A percentile compares a stretch with the other conserved stretches of the same genome.
Evolutionary conservation across 2,329 filamentous ascomycete species (phyloP).

Genomic region (Curvularia spicifera): DNA sequence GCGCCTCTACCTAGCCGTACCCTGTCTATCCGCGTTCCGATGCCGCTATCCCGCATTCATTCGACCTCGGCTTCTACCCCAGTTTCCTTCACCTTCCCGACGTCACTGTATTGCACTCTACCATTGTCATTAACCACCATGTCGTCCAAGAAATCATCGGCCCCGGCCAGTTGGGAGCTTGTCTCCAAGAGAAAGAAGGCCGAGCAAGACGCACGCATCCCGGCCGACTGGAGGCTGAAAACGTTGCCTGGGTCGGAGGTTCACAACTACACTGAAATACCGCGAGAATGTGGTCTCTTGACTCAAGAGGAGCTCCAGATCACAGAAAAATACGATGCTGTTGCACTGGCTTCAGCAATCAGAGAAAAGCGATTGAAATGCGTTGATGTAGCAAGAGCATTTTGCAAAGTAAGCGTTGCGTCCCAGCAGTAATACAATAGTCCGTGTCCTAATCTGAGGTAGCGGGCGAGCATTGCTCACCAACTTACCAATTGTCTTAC

Average conservation of each 20-base stretch:
- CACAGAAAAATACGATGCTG: conserved; percentile 61
- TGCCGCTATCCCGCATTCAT: conserved; percentile 15
- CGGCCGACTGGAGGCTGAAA: conserved; percentile 53
- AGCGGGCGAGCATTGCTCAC: conserved; percentile 56
- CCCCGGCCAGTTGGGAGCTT: conserved; percentile 46
- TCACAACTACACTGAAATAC: conserved; percentile 53
- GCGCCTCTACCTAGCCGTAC: background rate
- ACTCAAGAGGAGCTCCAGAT: conserved; percentile 60
- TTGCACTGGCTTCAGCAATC: conserved; percentile 48
- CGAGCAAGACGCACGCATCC: conserved; percentile 52
- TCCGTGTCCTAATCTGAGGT: conserved; percentile 2
- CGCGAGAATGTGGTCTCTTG: conserved; percentile 61
- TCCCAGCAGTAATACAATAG: background rate
- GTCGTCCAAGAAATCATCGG: conserved; percentile 16
- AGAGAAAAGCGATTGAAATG: conserved; percentile 44
- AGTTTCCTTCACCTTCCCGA: conserved; percentile 8
- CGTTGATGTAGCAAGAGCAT: conserved; percentile 51
- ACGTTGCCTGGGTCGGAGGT: conserved; percentile 27
- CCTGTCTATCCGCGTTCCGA: conserved; percentile 16
- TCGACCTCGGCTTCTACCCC: conserved; percentile 23
- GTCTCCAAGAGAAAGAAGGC: conserved; percentile 53
- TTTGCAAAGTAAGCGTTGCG: conserved; percentile 49
- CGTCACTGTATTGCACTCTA: background rate
- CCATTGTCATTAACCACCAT: conserved; percentile 18
- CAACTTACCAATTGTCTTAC: conserved; percentile 54